These are phyloP conservation scores for Furcasterigmium furcatum DNA, from an alignment of 2,329 filamentous ascomycete species.

Conservation along the genomic window DNA sequence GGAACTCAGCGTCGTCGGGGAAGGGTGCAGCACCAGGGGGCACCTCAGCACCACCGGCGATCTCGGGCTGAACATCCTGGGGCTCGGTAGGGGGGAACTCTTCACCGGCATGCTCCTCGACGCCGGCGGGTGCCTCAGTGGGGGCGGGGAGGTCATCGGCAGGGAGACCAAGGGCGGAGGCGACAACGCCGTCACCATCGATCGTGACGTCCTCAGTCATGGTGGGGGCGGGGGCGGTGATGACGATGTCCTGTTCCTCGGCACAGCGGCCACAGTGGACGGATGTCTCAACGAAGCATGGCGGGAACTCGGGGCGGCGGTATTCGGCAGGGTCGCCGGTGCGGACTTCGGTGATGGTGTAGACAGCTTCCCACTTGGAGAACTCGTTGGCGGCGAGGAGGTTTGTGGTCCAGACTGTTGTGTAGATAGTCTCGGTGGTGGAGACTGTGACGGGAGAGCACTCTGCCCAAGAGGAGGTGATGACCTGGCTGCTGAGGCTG, in stretches of 20 bases:
- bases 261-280: conserved; percentile 29
- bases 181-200: conserved; percentile 31
- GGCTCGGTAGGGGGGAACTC: neutral
- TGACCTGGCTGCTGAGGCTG: conserved; percentile 19
- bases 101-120: neutral
- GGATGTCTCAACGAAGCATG: conserved; percentile 33
- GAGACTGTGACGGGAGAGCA: conserved; percentile 19
- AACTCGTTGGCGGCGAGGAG: conserved; percentile 32
- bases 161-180: conserved; percentile 20
- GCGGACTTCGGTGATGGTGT: conserved; percentile 34
- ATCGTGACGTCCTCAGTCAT: conserved; percentile 23
- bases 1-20: neutral
- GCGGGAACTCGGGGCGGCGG: conserved; percentile 24
- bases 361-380: conserved; percentile 33
- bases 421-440: conserved; percentile 23
- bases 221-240: conserved; percentile 31
- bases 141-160: conserved; percentile 1
- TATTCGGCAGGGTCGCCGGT: conserved; percentile 23
- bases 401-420: conserved; percentile 33
- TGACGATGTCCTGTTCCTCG: conserved; percentile 22
- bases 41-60: neutral
- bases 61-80: neutral
- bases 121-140: neutral
- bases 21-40: conserved; percentile 3
- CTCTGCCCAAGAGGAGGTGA: conserved; percentile 22